Evolutionary conservation across 805 yeast species (phyloP), one percentile per base, ranked within the genome.

Genomic region (Clavispora asparagi): DNA sequence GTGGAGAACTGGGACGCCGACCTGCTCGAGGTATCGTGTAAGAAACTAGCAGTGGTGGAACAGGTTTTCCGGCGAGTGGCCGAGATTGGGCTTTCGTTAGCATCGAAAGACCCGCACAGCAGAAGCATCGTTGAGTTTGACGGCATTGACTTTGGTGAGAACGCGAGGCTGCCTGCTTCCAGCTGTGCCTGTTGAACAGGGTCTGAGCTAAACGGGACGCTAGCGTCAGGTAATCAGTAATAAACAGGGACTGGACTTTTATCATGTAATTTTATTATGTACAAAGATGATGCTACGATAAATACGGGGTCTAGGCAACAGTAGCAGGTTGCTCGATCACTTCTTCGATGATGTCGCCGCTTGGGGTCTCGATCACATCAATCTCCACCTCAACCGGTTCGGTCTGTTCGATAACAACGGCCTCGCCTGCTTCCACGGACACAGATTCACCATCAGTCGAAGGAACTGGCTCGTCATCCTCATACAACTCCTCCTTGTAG

Each of bases 401-500:
- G 19, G 33, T 19, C 28, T 28, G 29, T 7, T 41, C 39, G 12
- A 7, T 14, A 3, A 30, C 42, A 19, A 28, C 37, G 13, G 39
- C 28, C 39, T 40, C 43, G 32, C 13, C 42, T 14, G 16, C 45
- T n/a, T 39, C 49, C 13, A 41, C 19, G n/a, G 38, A 44, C 16
- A 37, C 40, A 12, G 40, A 5, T 23, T 38, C 42, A 25, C 43
- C 47, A 26, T 51, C 59, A 36, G 45, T 30, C 6, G 49, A 39
- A 14, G 55, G 50, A 23, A 44, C 53, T 46, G 52, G 68, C 46
- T 77, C 82, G 44, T 81, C 88, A 47, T 86, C 95, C 44, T 85
- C 95, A 64, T 85, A 78, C 59, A 90, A 75, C 67, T 91, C 96
- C 63, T 91, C 98, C 53, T 90, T 86, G 68, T 94, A 94, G 43